phyloP scores from a whole-genome alignment of 345 rosid species.

The Hibiscus mutabilis region DNA sequence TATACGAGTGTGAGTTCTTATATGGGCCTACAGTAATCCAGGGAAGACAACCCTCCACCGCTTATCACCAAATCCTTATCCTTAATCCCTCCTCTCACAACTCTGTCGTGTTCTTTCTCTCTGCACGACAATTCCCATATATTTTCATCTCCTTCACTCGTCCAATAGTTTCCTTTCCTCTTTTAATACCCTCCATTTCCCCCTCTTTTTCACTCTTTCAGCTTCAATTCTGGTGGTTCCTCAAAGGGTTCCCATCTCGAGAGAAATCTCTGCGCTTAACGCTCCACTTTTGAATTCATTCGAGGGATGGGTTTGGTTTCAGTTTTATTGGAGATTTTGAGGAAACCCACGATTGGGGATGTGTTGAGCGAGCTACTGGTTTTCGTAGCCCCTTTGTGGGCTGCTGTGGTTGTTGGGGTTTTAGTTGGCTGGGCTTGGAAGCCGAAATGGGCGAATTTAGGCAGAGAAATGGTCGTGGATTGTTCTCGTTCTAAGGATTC shows the following conservation, averaged over 20 bases:
- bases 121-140: conserved; percentile 1
- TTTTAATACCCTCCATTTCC: neutral
- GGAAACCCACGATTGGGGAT: conserved; percentile 38
- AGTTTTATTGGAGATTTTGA: conserved; percentile 43
- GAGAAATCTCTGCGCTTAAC: conserved; percentile 30
- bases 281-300: conserved; percentile 26
- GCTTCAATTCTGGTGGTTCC: neutral
- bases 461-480: conserved; percentile 29
- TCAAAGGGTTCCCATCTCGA: conserved; percentile 20
- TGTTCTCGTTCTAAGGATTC: conserved; percentile 19
- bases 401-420: conserved; percentile 73
- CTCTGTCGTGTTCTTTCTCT: conserved; percentile 4
- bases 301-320: conserved; percentile 44
- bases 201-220: neutral
- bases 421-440: conserved; percentile 95
- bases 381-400: conserved; percentile 68
- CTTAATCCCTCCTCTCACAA: neutral
- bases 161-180: neutral
- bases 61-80: conserved; percentile 61
- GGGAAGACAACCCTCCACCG: conserved; percentile 33
- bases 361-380: conserved; percentile 39
- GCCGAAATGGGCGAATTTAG: conserved; percentile 80
- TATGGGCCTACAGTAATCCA: conserved; percentile 6
- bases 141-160: conserved; percentile 5
- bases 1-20: neutral